Percentiles rank a stretch among this genome's conserved stretches.
These are phyloP conservation scores for Lichtheimia ornata DNA, from an alignment of 371 early-diverging fungal genomes.

Conservation along the genomic window DNA sequence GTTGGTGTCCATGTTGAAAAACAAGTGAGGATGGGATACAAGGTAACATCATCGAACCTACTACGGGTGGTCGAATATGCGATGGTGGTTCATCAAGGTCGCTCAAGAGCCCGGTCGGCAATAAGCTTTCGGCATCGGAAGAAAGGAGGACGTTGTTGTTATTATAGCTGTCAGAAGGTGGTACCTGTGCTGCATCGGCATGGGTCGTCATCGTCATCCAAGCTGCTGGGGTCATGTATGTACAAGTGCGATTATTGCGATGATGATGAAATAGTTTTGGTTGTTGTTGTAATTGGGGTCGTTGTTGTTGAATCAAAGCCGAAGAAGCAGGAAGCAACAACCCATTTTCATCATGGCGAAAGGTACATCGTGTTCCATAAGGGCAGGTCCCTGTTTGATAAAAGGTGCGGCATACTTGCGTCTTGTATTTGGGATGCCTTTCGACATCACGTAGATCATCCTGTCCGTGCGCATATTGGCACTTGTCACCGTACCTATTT, in stretches of 20 bases:
- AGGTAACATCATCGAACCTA: not conserved
- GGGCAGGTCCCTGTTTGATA: constrained; percentile 89
- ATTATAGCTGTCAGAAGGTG: not conserved
- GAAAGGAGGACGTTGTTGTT: constrained; percentile 20
- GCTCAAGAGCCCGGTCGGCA: constrained; percentile 35
- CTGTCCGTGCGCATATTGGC: constrained; percentile 94
- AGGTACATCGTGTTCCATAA: constrained; percentile 96
- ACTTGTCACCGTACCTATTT: constrained; percentile 82
- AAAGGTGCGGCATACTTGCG: constrained; percentile 87
- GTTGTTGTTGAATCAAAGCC: not conserved
- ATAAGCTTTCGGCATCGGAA: constrained; percentile 32
- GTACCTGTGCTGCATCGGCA: not conserved
- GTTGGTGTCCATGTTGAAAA: not conserved
- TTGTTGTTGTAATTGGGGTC: not conserved
- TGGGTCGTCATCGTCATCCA: constrained; percentile 1
- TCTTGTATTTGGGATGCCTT: constrained; percentile 97
- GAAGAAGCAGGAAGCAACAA: not conserved
- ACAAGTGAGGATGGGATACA: constrained; percentile 3
- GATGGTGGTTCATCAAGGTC: constrained; percentile 27
- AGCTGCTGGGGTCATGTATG: constrained; percentile 2
- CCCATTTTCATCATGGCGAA: constrained; percentile 69
- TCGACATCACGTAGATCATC: constrained; percentile 81
- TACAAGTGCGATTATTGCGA: not conserved
- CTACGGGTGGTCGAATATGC: not conserved
- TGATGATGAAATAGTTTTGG: not conserved